phyloP scores from a whole-genome alignment of 192 early-diverging fungal species.

The Thoreauomyces humboldtii region DNA sequence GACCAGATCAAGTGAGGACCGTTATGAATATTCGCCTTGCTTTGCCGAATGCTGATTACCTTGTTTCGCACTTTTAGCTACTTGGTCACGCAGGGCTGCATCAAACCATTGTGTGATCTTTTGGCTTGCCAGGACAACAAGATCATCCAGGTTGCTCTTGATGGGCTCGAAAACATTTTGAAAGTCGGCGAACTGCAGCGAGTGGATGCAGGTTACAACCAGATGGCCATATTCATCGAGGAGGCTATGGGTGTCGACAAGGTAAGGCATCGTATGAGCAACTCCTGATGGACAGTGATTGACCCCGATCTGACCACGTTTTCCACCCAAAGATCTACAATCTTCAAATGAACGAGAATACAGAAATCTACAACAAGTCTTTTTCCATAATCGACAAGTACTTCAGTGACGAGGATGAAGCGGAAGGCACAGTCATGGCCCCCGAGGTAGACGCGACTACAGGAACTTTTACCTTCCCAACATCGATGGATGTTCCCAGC shows the following conservation, averaged over 20 bases:
- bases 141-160: constrained; percentile 92
- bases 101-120: constrained; percentile 93
- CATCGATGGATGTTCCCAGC: constrained; percentile 61
- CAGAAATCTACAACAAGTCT: constrained; percentile 93
- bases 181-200: constrained; percentile 91
- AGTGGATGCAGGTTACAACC: constrained; percentile 64
- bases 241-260: constrained; percentile 92
- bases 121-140: constrained; percentile 87
- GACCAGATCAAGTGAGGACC: constrained; percentile 88
- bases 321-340: constrained; percentile 92
- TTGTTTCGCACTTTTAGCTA: constrained; percentile 35
- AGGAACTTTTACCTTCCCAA: constrained; percentile 75
- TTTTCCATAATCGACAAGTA: constrained; percentile 95
- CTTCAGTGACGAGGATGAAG: constrained; percentile 81
- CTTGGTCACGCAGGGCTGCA: constrained; percentile 86
- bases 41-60: neutral
- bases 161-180: constrained; percentile 95
- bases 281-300: too few species aligned
- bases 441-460: constrained; percentile 71
- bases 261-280: too few species aligned
- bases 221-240: constrained; percentile 87
- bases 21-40: neutral
- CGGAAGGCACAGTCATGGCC: constrained; percentile 50
- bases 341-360: constrained; percentile 90
- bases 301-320: too few species aligned